Percentiles rank a stretch among this genome's conserved stretches.
Evolutionary conservation across 1,139 yeast genomes (phyloP).

Genomic region (Yamadazyma sp.): DNA sequence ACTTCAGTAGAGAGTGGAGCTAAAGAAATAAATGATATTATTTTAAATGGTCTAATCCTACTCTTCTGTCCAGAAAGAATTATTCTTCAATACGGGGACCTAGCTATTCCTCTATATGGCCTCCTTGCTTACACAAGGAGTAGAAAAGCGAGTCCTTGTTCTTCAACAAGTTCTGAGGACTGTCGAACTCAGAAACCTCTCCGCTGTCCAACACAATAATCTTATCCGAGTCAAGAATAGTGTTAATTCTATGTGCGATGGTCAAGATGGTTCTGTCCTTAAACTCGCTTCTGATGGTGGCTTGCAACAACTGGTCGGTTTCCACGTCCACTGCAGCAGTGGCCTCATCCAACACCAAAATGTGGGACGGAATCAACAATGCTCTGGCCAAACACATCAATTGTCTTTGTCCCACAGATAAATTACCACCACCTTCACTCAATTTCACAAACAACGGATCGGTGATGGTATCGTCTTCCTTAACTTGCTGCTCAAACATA

Average conservation of each 20-base stretch:
- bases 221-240: slow-evolving; percentile 36
- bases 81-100: too few relatives aligned
- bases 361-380: slow-evolving; percentile 30
- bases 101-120: slow-evolving; percentile 10
- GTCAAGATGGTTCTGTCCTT: slow-evolving; percentile 35
- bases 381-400: slow-evolving; percentile 40
- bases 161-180: slow-evolving; percentile 28
- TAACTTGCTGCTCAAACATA: slow-evolving; percentile 18
- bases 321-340: slow-evolving; percentile 41
- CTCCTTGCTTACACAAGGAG: slow-evolving; percentile 34
- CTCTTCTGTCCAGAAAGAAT: too few relatives aligned
- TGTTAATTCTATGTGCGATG: slow-evolving; percentile 39
- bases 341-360: slow-evolving; percentile 38
- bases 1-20: too few relatives aligned
- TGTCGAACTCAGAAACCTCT: slow-evolving; percentile 30
- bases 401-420: slow-evolving; percentile 40
- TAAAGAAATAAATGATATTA: too few relatives aligned
- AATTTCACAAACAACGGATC: slow-evolving; percentile 24
- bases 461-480: slow-evolving; percentile 13
- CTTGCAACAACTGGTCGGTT: slow-evolving; percentile 36
- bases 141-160: slow-evolving; percentile 27
- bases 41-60: too few relatives aligned
- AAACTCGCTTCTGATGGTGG: slow-evolving; percentile 32
- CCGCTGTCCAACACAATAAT: slow-evolving; percentile 35
- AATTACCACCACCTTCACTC: slow-evolving; percentile 35